Conservation (phyloP, 441 rosid species). For the Pelargonium myrrhifolium region DNA sequence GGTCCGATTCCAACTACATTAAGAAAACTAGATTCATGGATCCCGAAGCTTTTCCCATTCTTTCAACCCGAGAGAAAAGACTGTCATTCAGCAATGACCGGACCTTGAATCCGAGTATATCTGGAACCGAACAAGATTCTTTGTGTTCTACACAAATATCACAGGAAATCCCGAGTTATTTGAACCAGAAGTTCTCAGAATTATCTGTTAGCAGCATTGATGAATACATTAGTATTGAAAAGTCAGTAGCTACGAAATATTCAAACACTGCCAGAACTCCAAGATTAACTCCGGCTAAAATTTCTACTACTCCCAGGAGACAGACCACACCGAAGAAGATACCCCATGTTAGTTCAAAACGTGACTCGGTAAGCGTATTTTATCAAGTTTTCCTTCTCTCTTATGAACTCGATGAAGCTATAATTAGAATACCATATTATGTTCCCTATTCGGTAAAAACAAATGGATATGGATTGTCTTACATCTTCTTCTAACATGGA, state of each 20-base stretch:
- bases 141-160: conserved; percentile 32
- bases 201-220: conserved; percentile 34
- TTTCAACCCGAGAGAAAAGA: conserved; percentile 37
- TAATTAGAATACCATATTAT: background rate
- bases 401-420: background rate
- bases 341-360: conserved; percentile 31
- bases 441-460: background rate
- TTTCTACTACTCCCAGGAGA: conserved; percentile 34
- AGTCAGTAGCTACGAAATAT: conserved; percentile 25
- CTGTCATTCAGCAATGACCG: conserved; percentile 48
- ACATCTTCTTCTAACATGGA: too few species aligned
- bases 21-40: conserved; percentile 40
- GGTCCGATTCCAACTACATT: conserved; percentile 37
- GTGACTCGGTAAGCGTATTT: conserved; percentile 39
- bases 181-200: conserved; percentile 28
- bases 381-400: conserved; percentile 7
- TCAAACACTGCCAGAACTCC: conserved; percentile 36
- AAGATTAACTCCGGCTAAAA: conserved; percentile 32
- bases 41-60: conserved; percentile 29
- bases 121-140: conserved; percentile 41
- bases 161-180: conserved; percentile 30
- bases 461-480: too few species aligned
- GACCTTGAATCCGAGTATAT: conserved; percentile 44
- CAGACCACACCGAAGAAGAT: conserved; percentile 36
- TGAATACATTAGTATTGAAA: conserved; percentile 32